Conservation (phyloP, 2,329 filamentous ascomycete genomes). For the Mycosphaerelloides madeirae region DNA sequence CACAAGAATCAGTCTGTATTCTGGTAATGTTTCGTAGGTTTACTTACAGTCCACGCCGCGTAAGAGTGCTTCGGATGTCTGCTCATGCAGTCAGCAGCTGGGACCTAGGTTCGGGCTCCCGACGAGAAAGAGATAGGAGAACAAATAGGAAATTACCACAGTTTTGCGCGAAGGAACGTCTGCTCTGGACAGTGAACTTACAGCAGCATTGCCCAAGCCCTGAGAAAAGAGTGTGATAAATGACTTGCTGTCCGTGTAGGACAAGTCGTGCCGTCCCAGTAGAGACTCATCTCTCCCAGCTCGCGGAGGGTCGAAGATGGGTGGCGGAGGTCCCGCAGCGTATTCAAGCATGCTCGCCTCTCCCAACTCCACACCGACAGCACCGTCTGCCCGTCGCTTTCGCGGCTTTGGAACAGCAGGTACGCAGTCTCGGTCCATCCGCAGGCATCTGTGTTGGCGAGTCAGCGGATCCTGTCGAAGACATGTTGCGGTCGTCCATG, state of each 20-base stretch:
- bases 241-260: slow-evolving; percentile 20
- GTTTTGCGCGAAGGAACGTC: too few species aligned
- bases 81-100: slow-evolving; percentile 2
- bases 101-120: too few species aligned
- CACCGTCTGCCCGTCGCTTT: slow-evolving; percentile 22
- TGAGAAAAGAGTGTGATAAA: slow-evolving; percentile 21
- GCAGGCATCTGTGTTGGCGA: slow-evolving; percentile 20
- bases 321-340: slow-evolving; percentile 6
- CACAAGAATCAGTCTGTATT: too few species aligned
- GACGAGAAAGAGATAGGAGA: too few species aligned
- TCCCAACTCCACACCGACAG: slow-evolving; percentile 14
- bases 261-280: slow-evolving; percentile 18
- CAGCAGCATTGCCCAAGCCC: slow-evolving; percentile 17
- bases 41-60: slow-evolving; percentile 24
- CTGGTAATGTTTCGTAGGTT: too few species aligned
- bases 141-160: too few species aligned
- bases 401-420: slow-evolving; percentile 25
- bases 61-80: slow-evolving; percentile 18
- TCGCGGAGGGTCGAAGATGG: slow-evolving; percentile 11
- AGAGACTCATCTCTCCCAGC: slow-evolving; percentile 9
- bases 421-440: slow-evolving; percentile 25
- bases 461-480: neutral
- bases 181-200: slow-evolving; percentile 3
- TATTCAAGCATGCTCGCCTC: slow-evolving; percentile 20
- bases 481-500: neutral